Percentiles rank a stretch among this genome's conserved stretches.
phyloP scores from a whole-genome alignment of 1,139 yeast species.

The Wickerhamomyces sp. region DNA sequence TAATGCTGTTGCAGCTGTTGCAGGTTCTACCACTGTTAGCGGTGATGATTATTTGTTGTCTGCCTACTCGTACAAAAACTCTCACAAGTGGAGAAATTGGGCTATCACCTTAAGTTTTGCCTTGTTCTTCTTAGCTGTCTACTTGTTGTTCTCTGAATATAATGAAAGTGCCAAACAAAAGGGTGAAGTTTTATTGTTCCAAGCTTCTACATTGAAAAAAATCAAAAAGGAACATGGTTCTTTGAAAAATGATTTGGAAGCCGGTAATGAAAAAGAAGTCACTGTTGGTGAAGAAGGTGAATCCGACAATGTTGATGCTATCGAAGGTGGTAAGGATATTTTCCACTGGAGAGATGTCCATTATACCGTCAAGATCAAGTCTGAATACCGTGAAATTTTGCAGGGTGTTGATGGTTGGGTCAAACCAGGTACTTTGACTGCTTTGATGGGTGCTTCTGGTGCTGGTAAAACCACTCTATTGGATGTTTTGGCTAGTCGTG shows the following conservation, averaged over 20 bases:
- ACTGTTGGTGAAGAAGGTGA: conserved; percentile 17
- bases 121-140: conserved; percentile 28
- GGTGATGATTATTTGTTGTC: conserved; percentile 58
- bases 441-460: conserved; percentile 85
- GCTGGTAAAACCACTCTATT: conserved; percentile 80
- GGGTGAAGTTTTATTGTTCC: conserved; percentile 77
- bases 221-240: conserved; percentile 24
- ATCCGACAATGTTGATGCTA: conserved; percentile 17
- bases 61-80: conserved; percentile 48
- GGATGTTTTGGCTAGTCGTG: conserved; percentile 74
- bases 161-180: conserved; percentile 75
- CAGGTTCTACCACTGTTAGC: conserved; percentile 49
- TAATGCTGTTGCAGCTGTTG: conserved; percentile 53
- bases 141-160: conserved; percentile 51
- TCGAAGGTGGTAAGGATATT: conserved; percentile 37
- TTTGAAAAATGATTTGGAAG: conserved; percentile 23
- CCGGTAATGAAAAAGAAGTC: conserved; percentile 18
- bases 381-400: conserved; percentile 58
- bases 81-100: conserved; percentile 79
- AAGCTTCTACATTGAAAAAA: conserved; percentile 37
- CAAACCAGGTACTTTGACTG: conserved; percentile 70
- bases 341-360: conserved; percentile 81
- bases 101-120: conserved; percentile 50
- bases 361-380: conserved; percentile 65
- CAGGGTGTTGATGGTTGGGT: conserved; percentile 80